phyloP scores from a whole-genome alignment of 208 protist genomes.

The Plasmodiophora brassicae region DNA sequence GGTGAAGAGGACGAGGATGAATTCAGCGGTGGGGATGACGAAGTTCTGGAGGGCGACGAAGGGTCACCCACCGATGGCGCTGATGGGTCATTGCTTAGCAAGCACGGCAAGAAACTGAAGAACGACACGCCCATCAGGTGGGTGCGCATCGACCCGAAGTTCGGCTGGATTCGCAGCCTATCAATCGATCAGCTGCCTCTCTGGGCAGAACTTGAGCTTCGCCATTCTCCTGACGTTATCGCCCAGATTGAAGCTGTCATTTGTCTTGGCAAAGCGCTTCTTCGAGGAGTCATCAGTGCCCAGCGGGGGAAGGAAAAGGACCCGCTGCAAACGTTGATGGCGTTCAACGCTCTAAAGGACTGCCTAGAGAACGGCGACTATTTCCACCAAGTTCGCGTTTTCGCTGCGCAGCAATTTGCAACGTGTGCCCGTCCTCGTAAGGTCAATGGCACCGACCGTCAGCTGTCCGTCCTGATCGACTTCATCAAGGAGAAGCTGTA shows the following conservation, averaged over 20 bases:
- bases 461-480: background rate
- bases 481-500: background rate
- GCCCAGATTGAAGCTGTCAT: background rate
- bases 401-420: background rate
- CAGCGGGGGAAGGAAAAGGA: background rate
- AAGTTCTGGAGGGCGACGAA: background rate
- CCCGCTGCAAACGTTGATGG: slow-evolving; percentile 11
- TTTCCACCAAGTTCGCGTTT: slow-evolving; percentile 14
- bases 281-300: slow-evolving; percentile 6
- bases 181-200: slow-evolving; percentile 1
- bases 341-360: background rate
- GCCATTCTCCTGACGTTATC: slow-evolving; percentile 24
- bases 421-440: background rate
- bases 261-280: background rate
- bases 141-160: slow-evolving; percentile 12
- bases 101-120: background rate
- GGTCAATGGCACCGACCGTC: background rate
- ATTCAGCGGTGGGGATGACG: background rate
- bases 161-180: slow-evolving; percentile 8
- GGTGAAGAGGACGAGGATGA: background rate
- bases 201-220: slow-evolving; percentile 2
- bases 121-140: slow-evolving; percentile 14
- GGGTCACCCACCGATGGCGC: background rate
- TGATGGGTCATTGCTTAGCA: too few species aligned
- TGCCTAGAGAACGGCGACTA: slow-evolving; percentile 17